Percentiles rank a stretch among this genome's conserved stretches.
Conservation (phyloP, 106 monocot genomes). For the Dendrobium officinale region DNA sequence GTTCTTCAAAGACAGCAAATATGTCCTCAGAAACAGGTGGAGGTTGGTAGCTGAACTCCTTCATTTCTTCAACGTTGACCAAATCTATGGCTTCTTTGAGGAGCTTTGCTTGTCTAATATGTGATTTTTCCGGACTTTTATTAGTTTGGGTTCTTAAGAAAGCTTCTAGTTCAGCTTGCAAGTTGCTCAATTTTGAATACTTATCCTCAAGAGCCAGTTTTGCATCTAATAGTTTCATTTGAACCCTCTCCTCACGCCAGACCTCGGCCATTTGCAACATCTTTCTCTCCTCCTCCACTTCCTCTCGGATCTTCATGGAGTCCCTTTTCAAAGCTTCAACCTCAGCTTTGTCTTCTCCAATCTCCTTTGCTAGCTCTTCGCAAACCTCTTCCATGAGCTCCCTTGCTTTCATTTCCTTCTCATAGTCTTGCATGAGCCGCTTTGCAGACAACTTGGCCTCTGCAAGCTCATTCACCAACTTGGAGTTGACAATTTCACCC, state of each 20-base stretch:
- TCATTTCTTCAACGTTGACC: slow-evolving; percentile 42
- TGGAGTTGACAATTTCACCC: slow-evolving; percentile 65
- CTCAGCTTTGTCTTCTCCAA: slow-evolving; percentile 85
- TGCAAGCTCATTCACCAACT: slow-evolving; percentile 66
- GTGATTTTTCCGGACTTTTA: slow-evolving; percentile 7
- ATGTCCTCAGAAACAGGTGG: slow-evolving; percentile 73
- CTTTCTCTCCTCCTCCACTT: slow-evolving; percentile 91
- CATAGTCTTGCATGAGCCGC: slow-evolving; percentile 60
- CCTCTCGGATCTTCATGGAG: slow-evolving; percentile 53
- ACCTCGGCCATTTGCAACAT: slow-evolving; percentile 99
- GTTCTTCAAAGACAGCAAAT: slow-evolving; percentile 59
- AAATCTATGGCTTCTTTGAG: slow-evolving; percentile 38
- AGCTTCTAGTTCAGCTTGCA: slow-evolving; percentile 54
- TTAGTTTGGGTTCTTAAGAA: slow-evolving; percentile 24
- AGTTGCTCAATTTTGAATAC: slow-evolving; percentile 44
- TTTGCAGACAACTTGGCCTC: slow-evolving; percentile 65
- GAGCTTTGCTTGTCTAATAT: slow-evolving; percentile 43
- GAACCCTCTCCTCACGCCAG: slow-evolving; percentile 96
- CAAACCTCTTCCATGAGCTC: slow-evolving; percentile 92
- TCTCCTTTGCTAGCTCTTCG: slow-evolving; percentile 91
- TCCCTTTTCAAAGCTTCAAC: slow-evolving; percentile 64
- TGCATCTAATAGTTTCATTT: slow-evolving; percentile 98
- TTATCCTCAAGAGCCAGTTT: slow-evolving; percentile 85
- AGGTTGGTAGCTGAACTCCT: slow-evolving; percentile 64
- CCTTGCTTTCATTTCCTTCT: slow-evolving; percentile 73